Conservation (phyloP, 2,329 filamentous ascomycete genomes). For the Zasmidium angulare region DNA sequence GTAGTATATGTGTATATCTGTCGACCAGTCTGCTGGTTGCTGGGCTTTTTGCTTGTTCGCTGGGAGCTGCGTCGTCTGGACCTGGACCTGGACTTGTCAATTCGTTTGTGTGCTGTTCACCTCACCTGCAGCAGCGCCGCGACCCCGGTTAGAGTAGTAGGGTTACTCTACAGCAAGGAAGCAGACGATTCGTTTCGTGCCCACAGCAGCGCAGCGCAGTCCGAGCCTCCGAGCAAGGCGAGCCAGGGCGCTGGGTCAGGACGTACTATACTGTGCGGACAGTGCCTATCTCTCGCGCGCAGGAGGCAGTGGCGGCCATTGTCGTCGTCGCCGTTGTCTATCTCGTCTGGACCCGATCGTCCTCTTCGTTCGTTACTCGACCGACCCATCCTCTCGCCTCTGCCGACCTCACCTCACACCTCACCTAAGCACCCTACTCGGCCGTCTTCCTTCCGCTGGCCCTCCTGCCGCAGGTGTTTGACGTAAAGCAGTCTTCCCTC, state of each 20-base stretch:
- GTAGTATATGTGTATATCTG: constrained; percentile 19
- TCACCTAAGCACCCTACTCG: neutral
- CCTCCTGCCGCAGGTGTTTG: constrained; percentile 7
- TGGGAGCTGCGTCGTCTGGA: neutral
- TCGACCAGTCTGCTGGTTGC: constrained; percentile 14
- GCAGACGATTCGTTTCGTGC: constrained; percentile 28
- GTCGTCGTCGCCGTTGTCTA: neutral
- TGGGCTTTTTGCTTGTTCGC: neutral
- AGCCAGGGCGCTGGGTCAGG: constrained; percentile 16
- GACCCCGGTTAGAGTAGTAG: constrained; percentile 17
- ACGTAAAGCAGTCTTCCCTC: constrained; percentile 14
- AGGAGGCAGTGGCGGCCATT: neutral
- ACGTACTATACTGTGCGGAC: too few relatives aligned
- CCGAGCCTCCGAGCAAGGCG: constrained; percentile 32
- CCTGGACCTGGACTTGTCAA: neutral
- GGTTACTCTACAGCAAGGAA: constrained; percentile 38
- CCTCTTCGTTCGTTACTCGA: neutral
- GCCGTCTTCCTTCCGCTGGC: neutral
- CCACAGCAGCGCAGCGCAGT: constrained; percentile 23
- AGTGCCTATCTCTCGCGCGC: neutral
- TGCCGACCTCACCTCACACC: neutral
- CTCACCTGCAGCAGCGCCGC: neutral
- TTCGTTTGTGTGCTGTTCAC: constrained; percentile 1
- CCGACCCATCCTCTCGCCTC: too few relatives aligned
- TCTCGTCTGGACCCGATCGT: neutral